Evolutionary conservation across 2,329 filamentous ascomycete species (phyloP), one percentile per base, ranked within the genome.

Genomic region (Ambrosiella beaveri): DNA sequence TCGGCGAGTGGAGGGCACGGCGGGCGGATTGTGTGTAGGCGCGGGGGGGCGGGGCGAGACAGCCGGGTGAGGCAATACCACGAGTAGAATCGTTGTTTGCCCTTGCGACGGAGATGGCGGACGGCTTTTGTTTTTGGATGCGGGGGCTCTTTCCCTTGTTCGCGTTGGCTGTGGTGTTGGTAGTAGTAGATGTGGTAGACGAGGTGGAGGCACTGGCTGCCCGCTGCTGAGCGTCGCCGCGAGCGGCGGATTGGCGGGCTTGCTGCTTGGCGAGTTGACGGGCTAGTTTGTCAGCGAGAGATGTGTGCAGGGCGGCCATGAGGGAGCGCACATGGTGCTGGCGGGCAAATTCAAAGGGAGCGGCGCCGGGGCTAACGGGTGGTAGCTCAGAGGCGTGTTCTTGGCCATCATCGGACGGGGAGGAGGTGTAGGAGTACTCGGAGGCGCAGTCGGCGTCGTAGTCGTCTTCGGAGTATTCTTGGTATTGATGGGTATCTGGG

Each of bases 201-300:
- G 19, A 19, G 19, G 19, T 19, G 27, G 27, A 27, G 27, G 27
- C 27, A 27, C 27, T 27, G 5, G 27, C 27, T 27, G 44, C 38
- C 51, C 17, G 36, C 11, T 19, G 35, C 27, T 53, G 51, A 9
- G 44, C 36, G 36, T 27, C 17, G 41, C 38, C 27, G 7, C 53
- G 55, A 39, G 45, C 40, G 41, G 2, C 47, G 37, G 15, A 39
- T 19, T 60, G 49, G 13, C 51, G 50, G 19, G 36, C 35, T 45
- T 51, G 56, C 50, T 57, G 61, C 8, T 64, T 63, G 7, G 61
- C 57, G 9, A 57, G 58, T 49, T 57, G 58, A 1, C 39, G 35
- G n/a, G 51, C 58, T 15, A 60, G 55, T 44, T 60, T 60, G 36
- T 15, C 35, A 8, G 41, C 19, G 27, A 57, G 56, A 35, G 56